Conservation (phyloP, 2,329 filamentous ascomycete species). For the Phoma herbarum region DNA sequence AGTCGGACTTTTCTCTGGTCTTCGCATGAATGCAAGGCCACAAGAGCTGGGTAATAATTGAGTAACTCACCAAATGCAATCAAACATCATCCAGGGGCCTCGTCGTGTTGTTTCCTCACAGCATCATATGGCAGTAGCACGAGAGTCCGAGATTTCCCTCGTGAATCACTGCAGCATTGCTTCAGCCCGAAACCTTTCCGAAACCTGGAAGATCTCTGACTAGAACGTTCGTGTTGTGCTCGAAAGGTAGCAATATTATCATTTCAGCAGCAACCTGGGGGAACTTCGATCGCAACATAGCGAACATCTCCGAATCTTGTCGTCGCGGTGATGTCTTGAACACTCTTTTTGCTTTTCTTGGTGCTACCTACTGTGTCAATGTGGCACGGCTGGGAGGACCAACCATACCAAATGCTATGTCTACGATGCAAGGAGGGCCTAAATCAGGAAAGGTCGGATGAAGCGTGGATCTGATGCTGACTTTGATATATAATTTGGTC, state of each 20-base stretch:
- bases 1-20: not conserved
- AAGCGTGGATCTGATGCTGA: not conserved
- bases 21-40: not conserved
- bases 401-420: not conserved
- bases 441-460: slow-evolving; percentile 5
- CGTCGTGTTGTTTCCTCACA: too few species aligned
- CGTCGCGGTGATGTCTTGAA: not conserved
- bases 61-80: not conserved
- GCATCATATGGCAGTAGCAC: not conserved
- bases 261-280: not conserved
- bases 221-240: not conserved
- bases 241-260: not conserved
- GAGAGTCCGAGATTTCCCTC: too few species aligned
- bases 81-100: not conserved
- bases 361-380: slow-evolving; percentile 7
- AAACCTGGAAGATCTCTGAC: not conserved
- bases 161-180: too few species aligned
- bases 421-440: slow-evolving; percentile 14
- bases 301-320: not conserved
- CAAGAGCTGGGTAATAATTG: not conserved
- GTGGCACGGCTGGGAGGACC: not conserved
- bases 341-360: slow-evolving; percentile 6
- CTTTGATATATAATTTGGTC: not conserved
- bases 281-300: not conserved
- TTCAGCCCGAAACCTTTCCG: too few species aligned